Evolutionary conservation across 140 eudicot genomes (phyloP), one percentile per base, ranked within the genome.

Genomic region (Oenanthe javanica): DNA sequence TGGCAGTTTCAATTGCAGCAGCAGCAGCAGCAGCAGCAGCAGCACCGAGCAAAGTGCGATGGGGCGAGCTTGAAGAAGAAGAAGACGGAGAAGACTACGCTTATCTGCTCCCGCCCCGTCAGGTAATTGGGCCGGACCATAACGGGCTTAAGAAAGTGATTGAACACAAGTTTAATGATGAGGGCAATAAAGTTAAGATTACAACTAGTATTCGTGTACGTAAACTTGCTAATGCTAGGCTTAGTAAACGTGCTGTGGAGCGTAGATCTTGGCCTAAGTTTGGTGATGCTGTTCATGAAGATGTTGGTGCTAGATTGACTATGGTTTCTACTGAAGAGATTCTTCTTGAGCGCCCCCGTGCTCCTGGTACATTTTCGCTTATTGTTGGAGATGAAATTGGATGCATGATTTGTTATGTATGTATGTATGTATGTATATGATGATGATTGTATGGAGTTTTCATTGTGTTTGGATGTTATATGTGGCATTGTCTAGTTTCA

Each of bases 241-340:
- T 93, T 45, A 93, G 96, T 84, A 93, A 89, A 79, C 87, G 89
- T 12, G 96, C 96, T 9, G 66, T 93, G 27, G 96, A 93, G 90
- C 80, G 96, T n/a, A 86, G 98, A 1, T 85, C 94, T 0, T 93
- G 96, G 96, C 76, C 85, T 21, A 93, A 93, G 79, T 93, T 93
- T 76, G 93, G 96, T 15, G 98, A 93, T 77, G 94, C 98, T 10
- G 93, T 89, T 25, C 88, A 79, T 18, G 96, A 93, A 85, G 98
- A 93, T 10, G 91, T 86, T 16, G 96, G 94, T 19, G 79, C 81
- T 31, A 76, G 91, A 23, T 89, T 87, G 18, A 93, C 96, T 10
- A 91, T 91, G 94, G 94, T 91, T 19, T 89, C 96, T 0, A 93
- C 96, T 6, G 96, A 93, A 18, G 98, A 93, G 84, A 93, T 93